Percentiles rank a stretch among this genome's conserved stretches.
Evolutionary conservation across 2,329 filamentous ascomycete genomes (phyloP).

Genomic region (Ascochyta rabiei): DNA sequence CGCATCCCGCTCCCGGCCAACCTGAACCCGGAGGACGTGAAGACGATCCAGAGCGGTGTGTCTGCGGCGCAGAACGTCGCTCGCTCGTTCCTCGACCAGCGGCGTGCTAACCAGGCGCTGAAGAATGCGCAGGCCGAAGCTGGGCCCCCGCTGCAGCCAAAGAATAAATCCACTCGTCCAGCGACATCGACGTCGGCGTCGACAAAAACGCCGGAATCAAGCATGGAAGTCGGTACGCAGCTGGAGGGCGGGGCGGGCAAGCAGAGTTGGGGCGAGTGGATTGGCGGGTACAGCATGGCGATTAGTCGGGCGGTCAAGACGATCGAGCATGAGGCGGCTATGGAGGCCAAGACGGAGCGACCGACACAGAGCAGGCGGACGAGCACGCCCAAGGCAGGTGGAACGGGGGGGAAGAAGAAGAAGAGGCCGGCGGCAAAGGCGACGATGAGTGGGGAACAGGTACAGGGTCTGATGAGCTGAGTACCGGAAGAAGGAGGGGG

Average conservation of each 20-base stretch:
- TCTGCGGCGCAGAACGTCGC: constrained; percentile 44
- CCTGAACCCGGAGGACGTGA: constrained; percentile 41
- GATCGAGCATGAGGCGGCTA: constrained; percentile 45
- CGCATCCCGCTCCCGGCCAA: constrained; percentile 44
- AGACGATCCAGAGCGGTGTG: constrained; percentile 44
- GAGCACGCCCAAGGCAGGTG: constrained; percentile 12
- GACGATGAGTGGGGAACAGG: constrained; percentile 34
- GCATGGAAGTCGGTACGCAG: constrained; percentile 17
- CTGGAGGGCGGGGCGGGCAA: constrained; percentile 23
- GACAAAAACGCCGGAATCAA: background rate
- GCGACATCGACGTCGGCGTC: constrained; percentile 11
- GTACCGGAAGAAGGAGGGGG: too few relatives aligned
- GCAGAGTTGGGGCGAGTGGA: constrained; percentile 47
- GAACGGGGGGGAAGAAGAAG: constrained; percentile 18
- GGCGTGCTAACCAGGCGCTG: constrained; percentile 19
- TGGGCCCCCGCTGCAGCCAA: background rate
- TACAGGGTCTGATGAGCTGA: constrained; percentile 34
- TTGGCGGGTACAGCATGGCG: constrained; percentile 47
- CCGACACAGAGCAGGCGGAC: constrained; percentile 3
- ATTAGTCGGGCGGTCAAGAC: constrained; percentile 45
- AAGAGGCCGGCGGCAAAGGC: constrained; percentile 29
- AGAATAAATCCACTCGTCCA: background rate
- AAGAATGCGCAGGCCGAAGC: constrained; percentile 10
- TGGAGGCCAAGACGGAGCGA: constrained; percentile 34
- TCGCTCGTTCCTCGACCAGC: constrained; percentile 39